Base-by-base conservation (phyloP, 2,329 filamentous ascomycete genomes). In the Huntiella bhutanensis region DNA sequence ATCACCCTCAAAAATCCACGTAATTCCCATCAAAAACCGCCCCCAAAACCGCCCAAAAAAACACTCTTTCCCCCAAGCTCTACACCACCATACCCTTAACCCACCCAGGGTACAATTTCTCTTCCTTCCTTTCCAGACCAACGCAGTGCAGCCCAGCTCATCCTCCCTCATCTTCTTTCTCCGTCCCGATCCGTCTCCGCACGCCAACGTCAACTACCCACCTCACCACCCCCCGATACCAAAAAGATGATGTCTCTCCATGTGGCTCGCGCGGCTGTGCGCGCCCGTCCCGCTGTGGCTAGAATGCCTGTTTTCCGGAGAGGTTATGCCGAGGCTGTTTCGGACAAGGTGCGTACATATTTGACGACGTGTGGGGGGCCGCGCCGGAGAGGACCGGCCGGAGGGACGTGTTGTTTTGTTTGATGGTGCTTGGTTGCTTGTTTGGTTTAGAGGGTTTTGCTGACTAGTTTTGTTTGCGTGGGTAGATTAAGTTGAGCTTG, bases 401-500 rank as follows among this genome's bases (percentile, higher is more conserved):
- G 41, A 35, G 13, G n/a, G 32, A 17, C 41, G 13, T 28, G 22
- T 28, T 28, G 6, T 28, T 28, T 6, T 28, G 22, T 6, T 28
- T 17, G 22, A 22, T 34, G 28, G 4, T 32, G 28, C 7, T 45
- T 37, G 38, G 6, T n/a, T 32, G 16, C 6, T 45, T 38, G 13
- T 16, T n/a, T 17, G 33, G n/a, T 12, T 38, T 5, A 16, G 7
- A 33, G 17, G 17, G 13, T 32, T 11, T 13, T 43, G 12, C 41
- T 34, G 19, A 43, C 22, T 17, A 4, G 34, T 36, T n/a, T 15
- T 36, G 33, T 43, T n/a, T 43, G 15, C n/a, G n/a, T 13, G 19
- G 39, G 51, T 57, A 80, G 76, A 93, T 98, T 75, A 92, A 93
- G 80, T 80, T 98, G 71, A 94, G 85, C 73, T 74, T 98, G 71